These are phyloP conservation scores for Linnemannia exigua DNA, from an alignment of 192 early-diverging fungal genomes.

Conservation along the genomic window DNA sequence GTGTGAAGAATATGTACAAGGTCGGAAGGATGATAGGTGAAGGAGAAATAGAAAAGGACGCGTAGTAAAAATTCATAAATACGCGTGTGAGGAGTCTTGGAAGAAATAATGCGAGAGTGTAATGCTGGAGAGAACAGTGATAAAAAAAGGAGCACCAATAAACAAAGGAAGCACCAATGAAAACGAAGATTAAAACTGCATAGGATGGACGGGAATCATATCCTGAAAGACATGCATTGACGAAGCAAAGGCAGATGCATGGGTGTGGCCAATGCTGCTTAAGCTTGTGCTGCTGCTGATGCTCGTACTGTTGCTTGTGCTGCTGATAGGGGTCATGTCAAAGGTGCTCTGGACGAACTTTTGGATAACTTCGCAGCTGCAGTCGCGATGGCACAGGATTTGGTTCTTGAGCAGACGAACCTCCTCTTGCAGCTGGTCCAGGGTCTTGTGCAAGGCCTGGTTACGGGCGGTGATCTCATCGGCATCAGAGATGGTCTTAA, in stretches of 20 bases:
- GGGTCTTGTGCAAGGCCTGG: constrained; percentile 38
- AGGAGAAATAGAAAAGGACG: neutral
- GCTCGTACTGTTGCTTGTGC: too few species aligned
- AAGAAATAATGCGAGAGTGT: neutral
- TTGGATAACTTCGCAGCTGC: constrained; percentile 49
- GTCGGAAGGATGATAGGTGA: neutral
- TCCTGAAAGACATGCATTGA: constrained; percentile 9
- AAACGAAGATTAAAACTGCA: neutral
- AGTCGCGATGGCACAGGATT: constrained; percentile 44
- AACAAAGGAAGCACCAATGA: too few species aligned
- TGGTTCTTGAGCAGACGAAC: constrained; percentile 46
- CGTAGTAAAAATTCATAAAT: neutral
- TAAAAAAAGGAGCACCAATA: neutral
- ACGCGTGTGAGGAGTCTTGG: neutral
- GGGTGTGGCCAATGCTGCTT: neutral
- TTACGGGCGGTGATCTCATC: constrained; percentile 44
- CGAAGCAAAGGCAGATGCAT: neutral
- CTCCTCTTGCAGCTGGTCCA: constrained; percentile 38
- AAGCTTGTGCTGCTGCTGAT: neutral
- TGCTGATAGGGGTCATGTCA: neutral
- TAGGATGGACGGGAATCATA: neutral
- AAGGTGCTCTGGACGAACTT: constrained; percentile 45
- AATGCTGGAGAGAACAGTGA: neutral
- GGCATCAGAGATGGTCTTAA: constrained; percentile 46
- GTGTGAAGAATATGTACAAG: neutral